Evolutionary conservation across 106 monocot genomes (phyloP).

Genomic region (Vanilla planifolia): DNA sequence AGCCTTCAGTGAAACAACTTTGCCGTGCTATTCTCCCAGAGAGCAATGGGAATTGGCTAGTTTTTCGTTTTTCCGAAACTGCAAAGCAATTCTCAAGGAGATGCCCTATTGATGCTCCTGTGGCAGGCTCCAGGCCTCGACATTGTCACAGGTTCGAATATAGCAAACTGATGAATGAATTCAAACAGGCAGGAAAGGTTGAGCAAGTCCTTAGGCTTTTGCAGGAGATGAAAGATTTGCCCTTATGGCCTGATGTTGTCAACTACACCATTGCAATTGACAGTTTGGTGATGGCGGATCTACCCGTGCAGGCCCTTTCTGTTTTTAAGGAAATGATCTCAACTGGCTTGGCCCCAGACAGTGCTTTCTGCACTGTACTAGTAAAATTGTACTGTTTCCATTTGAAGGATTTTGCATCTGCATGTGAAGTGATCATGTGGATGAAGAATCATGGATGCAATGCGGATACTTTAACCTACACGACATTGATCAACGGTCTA

Average conservation of each 20-base stretch:
- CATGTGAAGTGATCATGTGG: conserved; percentile 17
- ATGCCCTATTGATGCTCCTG: background rate
- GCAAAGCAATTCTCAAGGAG: conserved; percentile 4
- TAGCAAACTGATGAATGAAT: conserved; percentile 36
- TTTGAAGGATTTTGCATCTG: conserved; percentile 23
- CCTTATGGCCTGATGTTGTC: conserved; percentile 12
- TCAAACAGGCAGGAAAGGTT: conserved; percentile 17
- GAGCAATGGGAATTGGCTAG: background rate
- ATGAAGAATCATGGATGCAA: conserved; percentile 21
- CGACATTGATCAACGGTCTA: conserved; percentile 39
- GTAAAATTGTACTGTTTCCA: conserved; percentile 38
- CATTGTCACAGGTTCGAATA: conserved; percentile 13
- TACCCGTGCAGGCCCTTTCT: conserved; percentile 15
- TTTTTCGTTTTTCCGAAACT: conserved; percentile 4
- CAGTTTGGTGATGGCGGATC: conserved; percentile 14
- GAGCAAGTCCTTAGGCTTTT: conserved; percentile 33
- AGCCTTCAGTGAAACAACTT: background rate
- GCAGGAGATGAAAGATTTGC: conserved; percentile 27
- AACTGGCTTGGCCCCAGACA: conserved; percentile 22
- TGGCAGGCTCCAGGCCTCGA: conserved; percentile 6
- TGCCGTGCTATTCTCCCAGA: background rate
- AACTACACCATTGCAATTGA: conserved; percentile 43
- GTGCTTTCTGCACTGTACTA: conserved; percentile 32
- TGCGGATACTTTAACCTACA: conserved; percentile 42
- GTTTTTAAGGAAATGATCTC: conserved; percentile 40